Evolutionary conservation across 257 asterid genomes (phyloP), one percentile per base, ranked within the genome.

Genomic region (Lycium ferocissimum): DNA sequence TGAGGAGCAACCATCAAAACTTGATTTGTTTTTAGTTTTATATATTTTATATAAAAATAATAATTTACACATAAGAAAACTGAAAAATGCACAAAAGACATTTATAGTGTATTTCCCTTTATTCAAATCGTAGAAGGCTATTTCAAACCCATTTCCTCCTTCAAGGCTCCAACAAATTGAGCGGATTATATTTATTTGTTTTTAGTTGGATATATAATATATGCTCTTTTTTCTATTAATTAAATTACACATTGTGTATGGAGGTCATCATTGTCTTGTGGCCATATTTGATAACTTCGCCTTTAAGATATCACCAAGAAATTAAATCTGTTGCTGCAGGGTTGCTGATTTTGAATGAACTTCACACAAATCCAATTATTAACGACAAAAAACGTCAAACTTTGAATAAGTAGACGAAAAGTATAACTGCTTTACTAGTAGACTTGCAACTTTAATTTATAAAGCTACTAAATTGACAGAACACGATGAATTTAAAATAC

Each of bases 321-420:
- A 51, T 59, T 40, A 17, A 37, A 37, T 9, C 9, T 51, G 62
- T 49, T 63, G 15, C 72, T 51, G 61, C 22, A 53, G 83, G 87
- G 4, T 14, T 33, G 82, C 6, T 78, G 26, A 2, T 33, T 33
- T 53, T 33, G 66, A 78, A 78, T 78, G 3, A 13, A 14, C 3
- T 26, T 53, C 82, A 78, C 65, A 53, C 49, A 78, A 78, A 26
- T 53, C 66, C 49, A 78, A 78, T 78, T 26, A 53, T 33, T 8
- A 78, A 33, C 47, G 65, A 78, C 65, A 53, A 78, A 33, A 78
- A 53, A 78, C 51, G 65, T 78, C 82, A 53, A 26, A 26, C 63
- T 53, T 78, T 51, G 54, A 78, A 33, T 78, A 65, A 78, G 62
- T 53, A 53, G 3, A 78, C 65, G 82, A 53, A 76, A 76, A 8